Evolutionary conservation across 1,284 basidiomycete genomes (phyloP).

Genomic region (Sanghuangporus baumii): DNA sequence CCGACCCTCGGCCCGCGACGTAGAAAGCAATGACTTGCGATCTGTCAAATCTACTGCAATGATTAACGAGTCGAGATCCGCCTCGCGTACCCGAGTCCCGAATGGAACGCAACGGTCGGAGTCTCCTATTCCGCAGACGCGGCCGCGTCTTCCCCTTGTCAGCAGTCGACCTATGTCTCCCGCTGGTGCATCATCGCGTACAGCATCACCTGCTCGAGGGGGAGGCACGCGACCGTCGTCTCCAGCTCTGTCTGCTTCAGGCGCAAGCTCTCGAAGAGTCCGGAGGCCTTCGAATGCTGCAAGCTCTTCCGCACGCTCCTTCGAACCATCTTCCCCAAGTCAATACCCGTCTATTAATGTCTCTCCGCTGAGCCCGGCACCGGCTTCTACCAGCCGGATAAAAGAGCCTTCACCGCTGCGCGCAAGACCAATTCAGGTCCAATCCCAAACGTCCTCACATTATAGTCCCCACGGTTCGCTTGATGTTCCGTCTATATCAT

Average conservation of each 20-base stretch:
- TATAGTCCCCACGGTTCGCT: slow-evolving; percentile 21
- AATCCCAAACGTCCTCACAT: slow-evolving; percentile 4
- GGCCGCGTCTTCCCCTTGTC: slow-evolving; percentile 3
- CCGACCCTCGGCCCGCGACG: neutral
- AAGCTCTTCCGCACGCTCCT: slow-evolving; percentile 3
- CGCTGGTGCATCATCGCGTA: slow-evolving; percentile 7
- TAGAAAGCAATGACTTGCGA: slow-evolving; percentile 5
- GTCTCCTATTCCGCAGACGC: slow-evolving; percentile 5
- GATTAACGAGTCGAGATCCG: slow-evolving; percentile 8
- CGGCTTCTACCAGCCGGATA: slow-evolving; percentile 2
- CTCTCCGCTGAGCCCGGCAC: neutral
- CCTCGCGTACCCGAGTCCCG: neutral
- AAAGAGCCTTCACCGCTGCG: slow-evolving; percentile 14
- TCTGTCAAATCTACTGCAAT: slow-evolving; percentile 10
- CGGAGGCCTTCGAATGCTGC: slow-evolving; percentile 6
- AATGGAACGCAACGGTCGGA: slow-evolving; percentile 6
- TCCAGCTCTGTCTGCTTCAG: slow-evolving; percentile 9
- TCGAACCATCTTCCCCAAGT: neutral
- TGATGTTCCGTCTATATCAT: slow-evolving; percentile 25
- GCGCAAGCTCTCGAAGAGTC: neutral
- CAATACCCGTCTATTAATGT: slow-evolving; percentile 7
- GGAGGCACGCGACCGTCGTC: slow-evolving; percentile 12
- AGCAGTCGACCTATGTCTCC: slow-evolving; percentile 11
- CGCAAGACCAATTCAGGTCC: slow-evolving; percentile 11
- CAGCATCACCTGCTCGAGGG: slow-evolving; percentile 1